Base-by-base conservation (phyloP, 2,329 filamentous ascomycete species). In the Lasiodiplodia citricola region DNA sequence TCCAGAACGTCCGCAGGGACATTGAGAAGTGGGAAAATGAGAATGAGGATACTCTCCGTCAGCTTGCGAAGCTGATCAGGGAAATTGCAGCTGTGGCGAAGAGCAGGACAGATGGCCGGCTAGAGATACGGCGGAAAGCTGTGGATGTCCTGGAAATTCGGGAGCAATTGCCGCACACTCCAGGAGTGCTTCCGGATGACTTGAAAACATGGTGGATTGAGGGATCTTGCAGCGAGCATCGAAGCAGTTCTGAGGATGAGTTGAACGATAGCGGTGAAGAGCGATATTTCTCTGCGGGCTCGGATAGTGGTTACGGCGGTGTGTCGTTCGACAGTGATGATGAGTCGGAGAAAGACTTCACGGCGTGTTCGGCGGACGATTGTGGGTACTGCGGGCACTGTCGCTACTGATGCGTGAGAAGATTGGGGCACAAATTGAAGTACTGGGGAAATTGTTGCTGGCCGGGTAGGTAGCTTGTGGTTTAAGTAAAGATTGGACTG, bases 21-120 rank as follows among this genome's bases (percentile, higher is more conserved):
- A 67, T 85, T 0, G 56, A 74, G 13, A 57, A 72, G 2, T 87
- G 84, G 84, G 83, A 85, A 69, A 67, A 68, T 7, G 72, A 79
- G 1, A 80, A 86, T 16, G 60, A 76, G 18, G 65, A 70, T 6
- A 71, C 69, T 1, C 74, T 82, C 7, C 50, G 68, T 0, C 71
- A 72, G 21, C 72, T 83, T 6, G 69, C 70, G 3, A 64, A 37
- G 10, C 70, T 82, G 1, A 69, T 83, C 4, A 41, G 73, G 6
- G 75, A 76, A 56, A 75, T 83, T 47, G 66, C 78, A 2, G 65
- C 72, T 0, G 56, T 78, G 16, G 76, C 76, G 55, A 75, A 67
- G 38, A 55, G 67, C 10, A 63, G 74, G 21, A 62, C 68, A 2
- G 68, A 64, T 7, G 69, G 64, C 1, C 70, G 76, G 52, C 70